phyloP scores from a whole-genome alignment of 129 eudicot species.

The Centaurea solstitialis region DNA sequence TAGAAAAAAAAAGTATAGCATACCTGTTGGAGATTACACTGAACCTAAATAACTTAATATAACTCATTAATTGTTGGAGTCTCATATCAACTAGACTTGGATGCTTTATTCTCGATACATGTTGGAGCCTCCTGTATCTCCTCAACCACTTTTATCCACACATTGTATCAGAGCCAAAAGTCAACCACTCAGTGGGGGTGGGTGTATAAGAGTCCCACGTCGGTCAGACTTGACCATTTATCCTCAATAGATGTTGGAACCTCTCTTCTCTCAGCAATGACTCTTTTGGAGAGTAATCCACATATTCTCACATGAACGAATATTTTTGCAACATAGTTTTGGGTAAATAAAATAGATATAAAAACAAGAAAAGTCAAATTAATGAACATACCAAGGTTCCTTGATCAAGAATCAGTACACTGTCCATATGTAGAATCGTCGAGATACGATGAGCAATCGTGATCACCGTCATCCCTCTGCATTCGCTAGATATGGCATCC shows the following conservation, averaged over 20 bases:
- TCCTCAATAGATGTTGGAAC: background rate
- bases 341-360: background rate
- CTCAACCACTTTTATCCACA: too few species aligned
- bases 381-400: conserved; percentile 74
- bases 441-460: conserved; percentile 97
- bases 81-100: too few species aligned
- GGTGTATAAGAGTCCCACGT: too few species aligned
- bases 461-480: conserved; percentile 76
- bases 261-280: background rate
- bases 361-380: background rate
- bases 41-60: too few species aligned
- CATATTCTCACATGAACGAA: background rate
- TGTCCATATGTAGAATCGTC: conserved; percentile 83
- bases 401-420: conserved; percentile 75
- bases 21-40: too few species aligned
- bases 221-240: background rate
- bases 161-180: too few species aligned
- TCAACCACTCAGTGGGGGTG: background rate
- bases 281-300: background rate
- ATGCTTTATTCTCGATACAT: too few species aligned
- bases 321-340: background rate
- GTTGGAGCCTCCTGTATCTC: too few species aligned
- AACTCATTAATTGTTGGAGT: too few species aligned
- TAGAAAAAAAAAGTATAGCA: too few species aligned
- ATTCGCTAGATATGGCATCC: conserved; percentile 65